Evolutionary conservation across 768 basidiomycete genomes (phyloP), one percentile per base, ranked within the genome.

Genomic region (Agaricus sinodeliciosus): DNA sequence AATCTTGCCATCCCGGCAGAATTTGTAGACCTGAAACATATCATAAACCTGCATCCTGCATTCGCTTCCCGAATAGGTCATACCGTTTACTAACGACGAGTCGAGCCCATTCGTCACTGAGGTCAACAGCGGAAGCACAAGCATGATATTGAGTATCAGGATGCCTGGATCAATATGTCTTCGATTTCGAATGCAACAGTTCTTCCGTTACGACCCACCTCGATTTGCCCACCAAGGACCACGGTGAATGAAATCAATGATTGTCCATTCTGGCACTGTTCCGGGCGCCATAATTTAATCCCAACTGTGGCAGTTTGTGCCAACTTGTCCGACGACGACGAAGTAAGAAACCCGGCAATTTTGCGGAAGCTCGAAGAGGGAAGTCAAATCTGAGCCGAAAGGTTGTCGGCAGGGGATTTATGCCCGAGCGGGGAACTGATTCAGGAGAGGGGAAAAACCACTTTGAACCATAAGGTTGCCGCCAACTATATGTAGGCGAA

Each of bases 71-170:
- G 11, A 12, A 41, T 3, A 36, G 12, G 26, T 52, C 59, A 31
- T 51, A 75, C 70, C 71, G 59, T 85, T 85, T 13, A 84, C 72
- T 42, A 84, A 66, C n/a, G 83, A 85, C 3, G 81, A 80, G 62
- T 86, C 82, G 46, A 84, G 74, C 22, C 87, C 85, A 65, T 85
- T 87, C 45, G 78, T 77, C 12, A 76, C 69, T 15, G 83, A 78
- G 13, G 85, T 84, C 51, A 86, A 65, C n/a, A 87, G 70, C 1
- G 85, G 82, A 13, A 87, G 68, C 13, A 81, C 50, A 28, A 87
- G 70, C 58, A 75, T 80, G 4, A 85, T 52, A 63, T 85, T 85
- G 36, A 85, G 66, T 45, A 74, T 51, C 26, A 84, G 66, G 43
- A 85, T 77, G 25, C 83, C 84, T 84, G 42, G 37, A 44, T 41